A percentile compares a stretch with the other conserved stretches of the same genome.
phyloP scores from a whole-genome alignment of 164 flowering plant genomes.

The Magnolia changhungtana region DNA sequence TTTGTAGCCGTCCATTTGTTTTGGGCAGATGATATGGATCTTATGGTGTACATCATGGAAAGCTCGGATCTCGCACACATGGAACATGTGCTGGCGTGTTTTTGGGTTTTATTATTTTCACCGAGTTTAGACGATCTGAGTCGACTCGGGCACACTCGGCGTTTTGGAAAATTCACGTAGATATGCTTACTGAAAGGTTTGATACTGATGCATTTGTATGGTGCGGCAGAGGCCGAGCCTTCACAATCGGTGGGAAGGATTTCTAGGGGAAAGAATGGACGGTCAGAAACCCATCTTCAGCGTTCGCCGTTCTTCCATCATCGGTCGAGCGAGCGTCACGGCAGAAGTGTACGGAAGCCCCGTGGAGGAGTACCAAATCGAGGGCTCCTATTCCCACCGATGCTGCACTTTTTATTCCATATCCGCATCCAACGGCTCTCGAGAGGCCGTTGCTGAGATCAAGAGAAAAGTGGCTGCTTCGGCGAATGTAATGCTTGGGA shows the following conservation, averaged over 20 bases:
- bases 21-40: too few relatives aligned
- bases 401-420: constrained; percentile 44
- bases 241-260: constrained; percentile 96
- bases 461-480: constrained; percentile 71
- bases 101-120: too few relatives aligned
- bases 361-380: constrained; percentile 72
- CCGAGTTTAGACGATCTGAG: too few relatives aligned
- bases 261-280: constrained; percentile 56
- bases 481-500: constrained; percentile 69
- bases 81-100: too few relatives aligned
- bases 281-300: constrained; percentile 83
- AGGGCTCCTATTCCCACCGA: constrained; percentile 64
- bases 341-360: constrained; percentile 60
- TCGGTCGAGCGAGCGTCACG: constrained; percentile 69
- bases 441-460: constrained; percentile 69
- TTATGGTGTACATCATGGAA: too few relatives aligned
- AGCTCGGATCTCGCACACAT: too few relatives aligned
- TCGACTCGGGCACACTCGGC: too few relatives aligned
- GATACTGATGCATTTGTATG: too few relatives aligned
- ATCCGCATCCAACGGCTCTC: constrained; percentile 3
- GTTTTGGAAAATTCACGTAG: too few relatives aligned
- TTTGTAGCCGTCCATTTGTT: too few relatives aligned
- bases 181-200: too few relatives aligned
- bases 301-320: constrained; percentile 79
- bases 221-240: constrained; percentile 77